Base-by-base conservation (phyloP, 768 basidiomycete species). In the Tylopilus subfusipes region DNA sequence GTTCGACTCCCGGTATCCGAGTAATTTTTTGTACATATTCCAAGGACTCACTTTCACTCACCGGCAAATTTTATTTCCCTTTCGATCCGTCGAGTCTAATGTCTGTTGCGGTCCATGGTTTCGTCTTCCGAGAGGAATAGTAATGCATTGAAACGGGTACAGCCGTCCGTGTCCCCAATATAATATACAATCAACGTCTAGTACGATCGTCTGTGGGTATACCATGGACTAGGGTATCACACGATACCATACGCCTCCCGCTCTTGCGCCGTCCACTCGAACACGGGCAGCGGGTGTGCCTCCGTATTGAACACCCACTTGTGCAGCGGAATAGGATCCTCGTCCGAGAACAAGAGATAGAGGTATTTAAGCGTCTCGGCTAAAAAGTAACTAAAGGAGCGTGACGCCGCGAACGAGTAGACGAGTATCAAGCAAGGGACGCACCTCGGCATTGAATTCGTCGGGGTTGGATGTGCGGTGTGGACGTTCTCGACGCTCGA, bases 201-300 rank as follows among this genome's bases (percentile, higher is more conserved):
- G 6, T 5, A 19, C 24, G 24, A 2, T 4, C 10, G 27, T 16
- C 29, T 30, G 18, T 21, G 44, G n/a, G 29, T 27, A 45, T 31
- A 21, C 1, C 19, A 33, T 25, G 25, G n/a, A 22, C 33, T 21
- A 21, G 5, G 42, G 12, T n/a, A 29, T 63, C 30, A 63, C 8
- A 53, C 19, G 8, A 64, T 62, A 21, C 65, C 64, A 39, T 80
- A 83, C 46, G 67, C 66, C 52, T 72, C 62, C 60, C 73, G 78
- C 68, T 89, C 86, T 61, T 73, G 71, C 25, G 61, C 59, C 4
- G 77, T 80, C 86, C 86, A 89, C 50, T 75, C 63, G 62, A 89
- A 85, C 39, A 90, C 76, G n/a, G 87, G 88, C 10, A 91, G 72
- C 10, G 90, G 82, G 63, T 92, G 91, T 6, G 88, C 91, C 67